Percentiles rank a stretch among this genome's conserved stretches.
phyloP scores from a whole-genome alignment of 352 stramenopile genomes.

The Heterotrichella gracilis region DNA sequence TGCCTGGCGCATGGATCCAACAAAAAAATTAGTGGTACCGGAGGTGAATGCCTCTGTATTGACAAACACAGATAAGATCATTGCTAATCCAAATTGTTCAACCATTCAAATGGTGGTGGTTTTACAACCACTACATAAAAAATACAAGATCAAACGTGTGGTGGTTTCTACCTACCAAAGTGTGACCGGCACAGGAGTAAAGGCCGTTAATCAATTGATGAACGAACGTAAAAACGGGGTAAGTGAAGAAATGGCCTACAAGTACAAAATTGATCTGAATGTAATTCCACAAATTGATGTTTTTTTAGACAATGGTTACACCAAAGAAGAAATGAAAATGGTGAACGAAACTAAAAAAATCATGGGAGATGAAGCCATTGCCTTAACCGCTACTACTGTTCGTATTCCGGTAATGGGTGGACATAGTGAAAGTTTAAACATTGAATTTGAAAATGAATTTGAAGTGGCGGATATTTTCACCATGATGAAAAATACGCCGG shows the following conservation, averaged over 20 bases:
- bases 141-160: slow-evolving; percentile 17
- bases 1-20: slow-evolving; percentile 20
- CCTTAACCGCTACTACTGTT: slow-evolving; percentile 20
- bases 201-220: background rate
- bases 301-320: slow-evolving; percentile 20
- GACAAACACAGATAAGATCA: slow-evolving; percentile 20
- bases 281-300: background rate
- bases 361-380: slow-evolving; percentile 19
- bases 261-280: background rate
- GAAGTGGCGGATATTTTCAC: slow-evolving; percentile 16
- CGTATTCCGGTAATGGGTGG: slow-evolving; percentile 20
- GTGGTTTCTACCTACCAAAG: slow-evolving; percentile 21
- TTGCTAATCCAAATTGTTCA: slow-evolving; percentile 23
- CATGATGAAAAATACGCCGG: slow-evolving; percentile 17
- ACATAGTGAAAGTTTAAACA: slow-evolving; percentile 21
- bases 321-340: slow-evolving; percentile 24
- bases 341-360: slow-evolving; percentile 23
- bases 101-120: slow-evolving; percentile 17
- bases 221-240: background rate
- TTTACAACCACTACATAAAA: background rate
- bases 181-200: background rate
- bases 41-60: slow-evolving; percentile 15
- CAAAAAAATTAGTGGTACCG: slow-evolving; percentile 20
- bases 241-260: too few species aligned
- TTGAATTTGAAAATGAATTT: slow-evolving; percentile 18